Evolutionary conservation across 305 asterid genomes (phyloP), one percentile per base, ranked within the genome.

Genomic region (Plantago rigida): DNA sequence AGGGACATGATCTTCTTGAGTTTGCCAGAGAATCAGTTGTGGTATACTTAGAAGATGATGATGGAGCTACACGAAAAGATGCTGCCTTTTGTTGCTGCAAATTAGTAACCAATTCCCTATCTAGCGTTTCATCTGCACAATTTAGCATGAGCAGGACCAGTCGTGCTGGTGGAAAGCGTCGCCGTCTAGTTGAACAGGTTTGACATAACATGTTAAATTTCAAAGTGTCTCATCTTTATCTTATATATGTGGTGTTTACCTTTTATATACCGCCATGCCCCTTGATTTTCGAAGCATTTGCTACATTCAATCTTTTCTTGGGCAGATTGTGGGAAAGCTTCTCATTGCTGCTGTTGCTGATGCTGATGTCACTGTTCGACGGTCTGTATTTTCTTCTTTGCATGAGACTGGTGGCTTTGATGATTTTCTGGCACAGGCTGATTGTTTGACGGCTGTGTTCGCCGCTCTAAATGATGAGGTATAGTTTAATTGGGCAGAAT

Each of bases 401-500:
- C 85, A 83, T 54, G 95, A 77, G 64, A 79, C 82, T 81, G 82
- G 87, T 63, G 94, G 86, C 56, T 83, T 92, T 68, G 95, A 92
- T 71, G 94, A 86, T 71, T 88, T 81, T 81, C 81, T 92, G 74
- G 94, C 99, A 42, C 96, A 92, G 77, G 99, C 96, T 41, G 91
- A 92, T 83, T 83, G 96, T 81, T 77, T 92, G 81, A 84, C 94
- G 63, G 95, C 96, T 53, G 81, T 92, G 55, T 92, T 92, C 78
- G 94, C 98, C 64, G 96, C 98, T 78, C 74, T 92, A 58, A 92
- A 92, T 83, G 98, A 91, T 41, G 98, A 92, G 96, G 98, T 92
- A 82, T 71, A 55, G 46, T 65, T 62, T 72, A 46, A 59, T 42
- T 47, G 19, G 41, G 66, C 51, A 44, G 60, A 63, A 54, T 53